phyloP scores from a whole-genome alignment of 345 rosid genomes.

The Anastatica hierochuntica region DNA sequence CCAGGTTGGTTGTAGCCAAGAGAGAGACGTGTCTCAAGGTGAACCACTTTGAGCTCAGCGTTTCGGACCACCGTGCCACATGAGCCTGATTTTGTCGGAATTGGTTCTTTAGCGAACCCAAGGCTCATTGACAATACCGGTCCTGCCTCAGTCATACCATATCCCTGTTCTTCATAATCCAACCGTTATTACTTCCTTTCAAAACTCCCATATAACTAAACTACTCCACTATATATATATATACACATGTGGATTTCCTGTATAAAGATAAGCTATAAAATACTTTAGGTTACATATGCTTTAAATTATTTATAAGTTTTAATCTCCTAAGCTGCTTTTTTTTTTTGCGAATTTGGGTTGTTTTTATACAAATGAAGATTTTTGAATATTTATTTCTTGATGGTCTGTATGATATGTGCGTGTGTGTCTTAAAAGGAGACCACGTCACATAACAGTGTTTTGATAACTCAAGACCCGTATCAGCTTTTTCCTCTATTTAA shows the following conservation, averaged over 20 bases:
- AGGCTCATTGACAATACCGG: slow-evolving; percentile 87
- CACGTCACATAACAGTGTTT: slow-evolving; percentile 9
- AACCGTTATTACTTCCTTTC: no score
- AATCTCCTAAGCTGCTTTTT: no score
- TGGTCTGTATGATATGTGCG: background rate
- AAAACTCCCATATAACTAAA: no score
- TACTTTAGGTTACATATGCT: no score
- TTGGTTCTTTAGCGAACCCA: slow-evolving; percentile 78
- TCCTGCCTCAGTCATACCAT: slow-evolving; percentile 99
- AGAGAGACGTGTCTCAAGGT: slow-evolving; percentile 63
- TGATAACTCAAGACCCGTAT: background rate
- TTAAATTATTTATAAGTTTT: no score
- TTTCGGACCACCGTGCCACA: slow-evolving; percentile 91
- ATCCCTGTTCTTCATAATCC: slow-evolving; percentile 41
- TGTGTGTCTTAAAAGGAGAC: slow-evolving; percentile 2
- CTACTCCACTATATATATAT: no score
- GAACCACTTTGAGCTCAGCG: slow-evolving; percentile 79
- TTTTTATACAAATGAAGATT: no score
- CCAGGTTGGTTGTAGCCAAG: slow-evolving; percentile 70
- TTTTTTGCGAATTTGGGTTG: no score
- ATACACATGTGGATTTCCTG: no score
- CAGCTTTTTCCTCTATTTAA: slow-evolving; percentile 10
- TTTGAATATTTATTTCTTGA: no score
- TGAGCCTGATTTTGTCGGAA: slow-evolving; percentile 77
- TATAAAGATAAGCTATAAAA: no score